Conservation (phyloP, 2,329 filamentous ascomycete species). For the Neofusicoccum cordaticola region DNA sequence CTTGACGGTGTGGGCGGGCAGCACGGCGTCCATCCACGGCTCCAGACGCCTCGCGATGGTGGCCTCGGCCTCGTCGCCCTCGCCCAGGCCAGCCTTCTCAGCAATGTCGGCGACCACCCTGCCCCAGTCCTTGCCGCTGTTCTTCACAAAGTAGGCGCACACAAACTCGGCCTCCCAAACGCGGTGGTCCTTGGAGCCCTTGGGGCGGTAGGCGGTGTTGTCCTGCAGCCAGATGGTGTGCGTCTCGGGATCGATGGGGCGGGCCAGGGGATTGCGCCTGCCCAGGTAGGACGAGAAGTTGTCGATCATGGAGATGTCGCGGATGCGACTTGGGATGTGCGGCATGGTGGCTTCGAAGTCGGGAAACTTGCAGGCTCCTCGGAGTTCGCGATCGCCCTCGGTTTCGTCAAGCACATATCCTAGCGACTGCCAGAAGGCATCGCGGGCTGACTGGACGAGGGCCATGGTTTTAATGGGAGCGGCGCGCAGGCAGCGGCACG, state of each 20-base stretch:
- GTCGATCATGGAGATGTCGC: conserved; percentile 35
- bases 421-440: conserved; percentile 4
- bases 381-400: neutral
- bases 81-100: conserved; percentile 62
- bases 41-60: conserved; percentile 67
- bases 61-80: conserved; percentile 48
- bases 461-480: neutral
- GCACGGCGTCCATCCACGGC: conserved; percentile 75
- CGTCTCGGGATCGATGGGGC: conserved; percentile 53
- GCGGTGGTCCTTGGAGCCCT: conserved; percentile 26
- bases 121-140: conserved; percentile 65
- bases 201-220: conserved; percentile 72
- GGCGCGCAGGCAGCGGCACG: neutral
- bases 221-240: conserved; percentile 88
- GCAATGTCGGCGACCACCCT: conserved; percentile 69
- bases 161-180: conserved; percentile 81
- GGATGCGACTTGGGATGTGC: conserved; percentile 30
- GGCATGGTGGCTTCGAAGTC: conserved; percentile 39
- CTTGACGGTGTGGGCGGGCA: conserved; percentile 67
- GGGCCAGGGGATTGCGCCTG: conserved; percentile 35
- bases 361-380: conserved; percentile 23
- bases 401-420: neutral
- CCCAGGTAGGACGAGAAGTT: conserved; percentile 40
- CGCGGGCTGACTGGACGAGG: neutral
- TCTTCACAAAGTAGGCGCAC: conserved; percentile 73